Evolutionary conservation across 73 alveolate species (phyloP).

Genomic region (Symbiodinium pilosum): DNA sequence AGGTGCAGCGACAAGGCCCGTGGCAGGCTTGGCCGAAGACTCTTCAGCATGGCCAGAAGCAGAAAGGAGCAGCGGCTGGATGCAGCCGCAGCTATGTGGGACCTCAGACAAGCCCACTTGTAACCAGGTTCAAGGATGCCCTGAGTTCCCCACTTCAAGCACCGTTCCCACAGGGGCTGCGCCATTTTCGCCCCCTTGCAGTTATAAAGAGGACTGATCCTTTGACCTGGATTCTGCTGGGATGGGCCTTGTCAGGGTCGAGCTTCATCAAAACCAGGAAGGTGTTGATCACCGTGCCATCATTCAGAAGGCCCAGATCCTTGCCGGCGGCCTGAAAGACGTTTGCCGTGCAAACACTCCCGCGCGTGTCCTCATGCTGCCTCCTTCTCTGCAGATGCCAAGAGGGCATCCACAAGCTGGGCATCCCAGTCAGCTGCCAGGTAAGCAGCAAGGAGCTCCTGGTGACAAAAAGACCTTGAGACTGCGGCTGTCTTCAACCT

Average conservation of each 20-base stretch:
- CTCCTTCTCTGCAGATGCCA: conserved; percentile 44
- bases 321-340: conserved; percentile 47
- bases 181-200: conserved; percentile 53
- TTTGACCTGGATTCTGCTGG: background rate
- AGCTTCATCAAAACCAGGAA: conserved; percentile 44
- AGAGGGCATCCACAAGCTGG: conserved; percentile 24
- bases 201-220: background rate
- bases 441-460: conserved; percentile 72
- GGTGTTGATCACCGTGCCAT: conserved; percentile 67
- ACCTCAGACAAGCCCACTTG: background rate
- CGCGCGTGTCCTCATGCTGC: background rate
- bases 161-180: conserved; percentile 72
- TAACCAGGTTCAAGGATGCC: background rate
- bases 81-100: conserved; percentile 43
- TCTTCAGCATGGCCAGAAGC: conserved; percentile 59
- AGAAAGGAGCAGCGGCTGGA: conserved; percentile 75
- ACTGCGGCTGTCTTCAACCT: background rate
- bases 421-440: conserved; percentile 75
- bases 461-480: background rate
- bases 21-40: background rate
- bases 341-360: too few relatives aligned
- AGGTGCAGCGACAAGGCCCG: background rate
- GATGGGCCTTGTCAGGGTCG: conserved; percentile 73
- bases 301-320: conserved; percentile 51
- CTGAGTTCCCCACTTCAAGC: conserved; percentile 23